Percentiles rank a stretch among this genome's conserved stretches.
Conservation (phyloP, 108 stramenopile genomes). For the Fistulifera solaris region DNA sequence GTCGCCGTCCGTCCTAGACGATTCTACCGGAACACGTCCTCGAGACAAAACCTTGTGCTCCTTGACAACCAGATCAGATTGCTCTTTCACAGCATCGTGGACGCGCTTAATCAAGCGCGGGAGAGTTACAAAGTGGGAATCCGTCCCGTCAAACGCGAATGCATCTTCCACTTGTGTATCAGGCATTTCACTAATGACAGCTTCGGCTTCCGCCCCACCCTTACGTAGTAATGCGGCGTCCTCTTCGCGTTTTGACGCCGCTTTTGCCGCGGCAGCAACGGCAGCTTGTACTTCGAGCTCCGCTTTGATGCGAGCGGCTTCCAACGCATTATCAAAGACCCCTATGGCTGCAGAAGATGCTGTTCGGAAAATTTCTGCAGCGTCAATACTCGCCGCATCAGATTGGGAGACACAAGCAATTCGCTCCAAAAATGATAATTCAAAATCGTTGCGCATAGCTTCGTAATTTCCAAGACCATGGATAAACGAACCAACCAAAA, state of each 20-base stretch:
- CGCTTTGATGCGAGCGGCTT: constrained; percentile 54
- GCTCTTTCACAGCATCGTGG: neutral
- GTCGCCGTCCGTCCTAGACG: neutral
- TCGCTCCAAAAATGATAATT: constrained; percentile 49
- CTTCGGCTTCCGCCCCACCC: constrained; percentile 32
- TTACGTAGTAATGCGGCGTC: constrained; percentile 32
- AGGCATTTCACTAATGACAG: constrained; percentile 20
- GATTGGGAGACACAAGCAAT: constrained; percentile 36
- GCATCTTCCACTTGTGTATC: constrained; percentile 24
- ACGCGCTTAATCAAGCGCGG: constrained; percentile 9
- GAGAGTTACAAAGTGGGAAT: constrained; percentile 31
- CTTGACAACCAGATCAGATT: neutral
- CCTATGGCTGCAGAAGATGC: constrained; percentile 37
- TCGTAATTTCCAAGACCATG: constrained; percentile 83
- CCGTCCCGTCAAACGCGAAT: constrained; percentile 28
- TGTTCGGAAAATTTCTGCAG: constrained; percentile 34
- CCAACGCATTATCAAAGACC: constrained; percentile 66
- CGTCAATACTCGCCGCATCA: constrained; percentile 39
- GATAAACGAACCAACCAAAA: constrained; percentile 72
- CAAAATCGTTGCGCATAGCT: constrained; percentile 66
- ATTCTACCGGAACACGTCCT: neutral
- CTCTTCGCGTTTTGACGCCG: constrained; percentile 26
- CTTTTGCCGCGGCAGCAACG: constrained; percentile 70
- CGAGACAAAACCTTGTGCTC: neutral
- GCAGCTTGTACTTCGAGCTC: constrained; percentile 65